Evolutionary conservation across 23 red algal species (phyloP).

Genomic region (Gracilaria gracilis): DNA sequence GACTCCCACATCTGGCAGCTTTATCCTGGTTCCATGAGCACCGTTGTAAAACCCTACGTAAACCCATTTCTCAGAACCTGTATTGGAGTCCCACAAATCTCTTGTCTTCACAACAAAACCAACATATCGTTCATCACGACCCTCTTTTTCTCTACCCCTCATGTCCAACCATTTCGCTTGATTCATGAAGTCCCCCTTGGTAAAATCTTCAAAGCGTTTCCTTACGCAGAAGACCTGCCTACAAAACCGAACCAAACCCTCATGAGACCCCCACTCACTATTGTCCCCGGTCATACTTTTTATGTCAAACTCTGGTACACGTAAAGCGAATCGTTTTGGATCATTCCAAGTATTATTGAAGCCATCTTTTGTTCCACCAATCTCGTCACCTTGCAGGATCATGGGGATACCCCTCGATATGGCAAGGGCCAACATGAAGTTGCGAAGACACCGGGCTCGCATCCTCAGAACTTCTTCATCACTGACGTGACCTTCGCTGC

Average conservation of each 20-base stretch:
- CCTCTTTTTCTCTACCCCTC: neutral
- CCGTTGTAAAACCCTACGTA: constrained; percentile 26
- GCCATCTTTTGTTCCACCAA: constrained; percentile 77
- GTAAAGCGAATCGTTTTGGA: constrained; percentile 29
- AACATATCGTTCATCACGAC: constrained; percentile 29
- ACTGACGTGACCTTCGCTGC: constrained; percentile 46
- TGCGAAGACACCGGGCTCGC: constrained; percentile 58
- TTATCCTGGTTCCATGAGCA: neutral
- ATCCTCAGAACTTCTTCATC: constrained; percentile 5
- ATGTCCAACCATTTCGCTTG: constrained; percentile 35
- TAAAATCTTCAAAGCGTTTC: constrained; percentile 16
- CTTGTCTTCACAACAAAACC: constrained; percentile 2
- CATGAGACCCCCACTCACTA: neutral
- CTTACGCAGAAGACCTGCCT: neutral
- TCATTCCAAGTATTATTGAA: constrained; percentile 74
- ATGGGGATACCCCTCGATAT: constrained; percentile 79
- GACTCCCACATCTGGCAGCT: neutral
- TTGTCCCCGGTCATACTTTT: too few relatives aligned
- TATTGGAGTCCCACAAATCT: neutral
- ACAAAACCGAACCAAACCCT: constrained; percentile 11
- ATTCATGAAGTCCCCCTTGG: constrained; percentile 24
- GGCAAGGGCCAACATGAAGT: constrained; percentile 69
- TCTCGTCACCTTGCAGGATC: constrained; percentile 78
- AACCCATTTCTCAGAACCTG: neutral
- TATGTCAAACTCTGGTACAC: constrained; percentile 1